These are phyloP conservation scores for Urtica urens DNA, from an alignment of 306 rosid species.

Conservation along the genomic window DNA sequence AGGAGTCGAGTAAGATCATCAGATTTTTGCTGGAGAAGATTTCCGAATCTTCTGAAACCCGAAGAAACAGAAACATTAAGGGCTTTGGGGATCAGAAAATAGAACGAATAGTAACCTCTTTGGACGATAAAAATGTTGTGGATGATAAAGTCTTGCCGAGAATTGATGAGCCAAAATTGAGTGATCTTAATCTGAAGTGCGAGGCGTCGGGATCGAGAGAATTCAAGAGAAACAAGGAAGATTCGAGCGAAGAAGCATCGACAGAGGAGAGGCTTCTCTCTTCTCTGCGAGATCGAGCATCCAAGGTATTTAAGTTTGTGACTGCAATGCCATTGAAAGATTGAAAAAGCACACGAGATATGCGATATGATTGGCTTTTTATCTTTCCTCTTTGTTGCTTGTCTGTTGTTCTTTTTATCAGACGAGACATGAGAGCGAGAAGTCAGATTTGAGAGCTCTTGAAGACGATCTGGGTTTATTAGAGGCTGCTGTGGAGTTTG, in stretches of 20 bases:
- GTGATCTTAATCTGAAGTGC: constrained; percentile 27
- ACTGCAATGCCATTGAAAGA: not conserved
- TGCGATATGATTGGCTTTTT: not conserved
- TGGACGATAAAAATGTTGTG: constrained; percentile 15
- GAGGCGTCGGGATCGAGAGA: constrained; percentile 13
- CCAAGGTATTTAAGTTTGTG: constrained; percentile 12
- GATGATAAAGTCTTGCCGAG: constrained; percentile 14
- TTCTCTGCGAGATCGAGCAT: constrained; percentile 8
- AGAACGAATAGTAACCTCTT: constrained; percentile 14
- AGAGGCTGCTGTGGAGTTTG: constrained; percentile 42
- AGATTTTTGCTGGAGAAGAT: constrained; percentile 48
- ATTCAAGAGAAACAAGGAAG: constrained; percentile 8
- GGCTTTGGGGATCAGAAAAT: constrained; percentile 10
- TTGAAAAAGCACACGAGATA: not conserved
- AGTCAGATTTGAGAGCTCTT: constrained; percentile 46
- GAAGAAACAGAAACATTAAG: constrained; percentile 15
- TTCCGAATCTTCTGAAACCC: constrained; percentile 29
- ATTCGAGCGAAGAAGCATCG: constrained; percentile 14
- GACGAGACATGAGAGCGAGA: constrained; percentile 22
- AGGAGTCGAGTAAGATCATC: constrained; percentile 38
- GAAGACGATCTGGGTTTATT: constrained; percentile 49
- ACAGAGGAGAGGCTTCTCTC: constrained; percentile 15
- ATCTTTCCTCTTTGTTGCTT: not conserved
- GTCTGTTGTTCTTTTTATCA: constrained; percentile 18
- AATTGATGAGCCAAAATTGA: constrained; percentile 20